Base-by-base conservation (phyloP, 2,329 filamentous ascomycete species). In the Exophiala dermatitidis region DNA sequence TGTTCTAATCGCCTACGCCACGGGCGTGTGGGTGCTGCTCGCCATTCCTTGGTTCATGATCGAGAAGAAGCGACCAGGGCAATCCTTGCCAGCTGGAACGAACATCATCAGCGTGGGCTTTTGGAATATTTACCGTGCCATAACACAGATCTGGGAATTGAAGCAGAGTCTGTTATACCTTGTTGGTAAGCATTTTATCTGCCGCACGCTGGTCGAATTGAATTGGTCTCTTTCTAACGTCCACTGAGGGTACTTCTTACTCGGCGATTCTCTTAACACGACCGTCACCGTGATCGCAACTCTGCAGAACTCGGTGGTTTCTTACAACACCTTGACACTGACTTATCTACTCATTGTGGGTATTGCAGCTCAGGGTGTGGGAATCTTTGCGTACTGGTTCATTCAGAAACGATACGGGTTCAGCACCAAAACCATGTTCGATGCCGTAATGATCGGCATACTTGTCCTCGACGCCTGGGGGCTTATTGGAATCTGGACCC, bases 261-360 rank as follows among this genome's bases (percentile, higher is more conserved):
- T 86, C 0, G 83, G 81, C n/a, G 84, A 86, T 66, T 82, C 79
- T 1, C 72, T 86, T 34, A 86, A 86, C 65, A 87, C 84, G 0
- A 85, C 83, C 0, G 80, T 85, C 3, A 86, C 84, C 0, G 82
- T 86, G 26, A 81, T 86, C 32, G 74, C 71, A 0, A 86, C 82
- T 0, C 67, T 85, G 3, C 84, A 86, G 63, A 85, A 85, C 60
- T 73, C 74, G 34, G 76, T 85, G 3, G 81, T 86, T 2, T 72
- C 75, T 2, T 86, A 85, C 67, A 81, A 84, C 62, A 83, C 81
- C 0, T 69, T 86, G 29, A 75, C 81, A 45, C 66, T 85, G 4
- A 85, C 82, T 0, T 86, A 86, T 62, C 75, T 86, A 5, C 70
- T 85, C 28, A 79, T 86, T 7, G 82, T 85, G 1, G 82, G 82